These are phyloP conservation scores for Myxozyma monticola DNA, from an alignment of 805 yeast genomes.

Conservation along the genomic window DNA sequence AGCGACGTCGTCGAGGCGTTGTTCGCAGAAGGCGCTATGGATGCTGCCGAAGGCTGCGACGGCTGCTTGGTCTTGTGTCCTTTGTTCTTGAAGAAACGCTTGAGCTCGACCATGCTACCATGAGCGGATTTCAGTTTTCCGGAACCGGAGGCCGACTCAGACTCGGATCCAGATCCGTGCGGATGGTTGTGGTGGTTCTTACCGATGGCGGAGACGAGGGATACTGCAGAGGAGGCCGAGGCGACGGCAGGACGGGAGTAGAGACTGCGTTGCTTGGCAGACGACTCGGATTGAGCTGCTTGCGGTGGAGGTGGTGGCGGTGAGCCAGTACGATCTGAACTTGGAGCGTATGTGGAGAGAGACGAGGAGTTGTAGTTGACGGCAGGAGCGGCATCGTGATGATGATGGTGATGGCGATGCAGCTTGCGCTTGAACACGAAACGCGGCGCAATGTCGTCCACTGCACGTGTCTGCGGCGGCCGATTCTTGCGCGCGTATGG, in stretches of 20 bases:
- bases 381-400: background rate
- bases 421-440: slow-evolving; percentile 38
- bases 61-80: slow-evolving; percentile 35
- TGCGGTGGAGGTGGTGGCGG: background rate
- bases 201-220: slow-evolving; percentile 25
- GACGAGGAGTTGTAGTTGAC: background rate
- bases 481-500: slow-evolving; percentile 40
- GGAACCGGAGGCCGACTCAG: slow-evolving; percentile 9
- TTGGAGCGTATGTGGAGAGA: background rate
- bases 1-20: slow-evolving; percentile 11
- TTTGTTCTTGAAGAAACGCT: slow-evolving; percentile 48
- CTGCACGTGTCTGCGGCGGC: slow-evolving; percentile 29
- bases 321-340: background rate
- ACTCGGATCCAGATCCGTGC: slow-evolving; percentile 19
- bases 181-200: slow-evolving; percentile 29
- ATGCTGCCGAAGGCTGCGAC: slow-evolving; percentile 11
- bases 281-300: background rate
- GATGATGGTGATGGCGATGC: slow-evolving; percentile 17
- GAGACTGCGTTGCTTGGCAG: background rate
- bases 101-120: slow-evolving; percentile 43
- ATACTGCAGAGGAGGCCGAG: slow-evolving; percentile 30
- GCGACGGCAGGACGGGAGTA: slow-evolving; percentile 23
- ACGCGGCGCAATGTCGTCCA: slow-evolving; percentile 39
- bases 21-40: slow-evolving; percentile 12
- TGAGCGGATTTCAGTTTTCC: slow-evolving; percentile 26